A percentile compares a stretch with the other conserved stretches of the same genome.
Evolutionary conservation across 768 basidiomycete genomes (phyloP).

Genomic region (Macrolepiota albuminosa): DNA sequence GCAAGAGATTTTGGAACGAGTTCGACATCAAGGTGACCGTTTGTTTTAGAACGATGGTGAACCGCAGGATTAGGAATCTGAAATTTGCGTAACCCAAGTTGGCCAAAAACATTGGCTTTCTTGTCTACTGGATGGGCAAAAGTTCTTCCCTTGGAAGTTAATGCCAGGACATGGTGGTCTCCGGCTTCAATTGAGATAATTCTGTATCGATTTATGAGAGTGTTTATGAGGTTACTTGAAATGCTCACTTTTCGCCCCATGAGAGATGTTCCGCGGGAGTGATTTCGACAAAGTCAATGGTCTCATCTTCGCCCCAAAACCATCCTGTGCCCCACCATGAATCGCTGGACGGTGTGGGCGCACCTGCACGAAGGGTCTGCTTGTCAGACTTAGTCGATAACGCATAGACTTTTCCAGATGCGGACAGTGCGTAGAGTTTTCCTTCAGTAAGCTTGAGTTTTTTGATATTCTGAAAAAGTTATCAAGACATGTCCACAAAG

Average conservation of each 20-base stretch:
- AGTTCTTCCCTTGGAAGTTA: slow-evolving; percentile 70
- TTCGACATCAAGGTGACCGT: slow-evolving; percentile 41
- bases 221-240: background rate
- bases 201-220: slow-evolving; percentile 29
- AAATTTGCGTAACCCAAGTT: slow-evolving; percentile 74
- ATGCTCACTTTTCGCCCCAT: slow-evolving; percentile 62
- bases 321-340: slow-evolving; percentile 62
- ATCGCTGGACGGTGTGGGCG: slow-evolving; percentile 37
- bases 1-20: slow-evolving; percentile 51
- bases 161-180: slow-evolving; percentile 62
- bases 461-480: slow-evolving; percentile 53
- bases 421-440: slow-evolving; percentile 74
- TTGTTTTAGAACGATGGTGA: slow-evolving; percentile 16
- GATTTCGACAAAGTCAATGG: slow-evolving; percentile 59
- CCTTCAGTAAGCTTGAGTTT: slow-evolving; percentile 55
- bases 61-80: slow-evolving; percentile 38
- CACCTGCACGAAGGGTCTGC: slow-evolving; percentile 37
- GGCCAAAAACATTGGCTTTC: slow-evolving; percentile 74
- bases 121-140: slow-evolving; percentile 75
- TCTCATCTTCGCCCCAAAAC: slow-evolving; percentile 50
- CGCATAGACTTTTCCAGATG: slow-evolving; percentile 70
- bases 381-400: slow-evolving; percentile 47
- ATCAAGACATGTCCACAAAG: background rate
- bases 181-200: slow-evolving; percentile 75
- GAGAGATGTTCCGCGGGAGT: slow-evolving; percentile 47